phyloP scores from a whole-genome alignment of 2,329 filamentous ascomycete species.

The Teratosphaeria nubilosa region DNA sequence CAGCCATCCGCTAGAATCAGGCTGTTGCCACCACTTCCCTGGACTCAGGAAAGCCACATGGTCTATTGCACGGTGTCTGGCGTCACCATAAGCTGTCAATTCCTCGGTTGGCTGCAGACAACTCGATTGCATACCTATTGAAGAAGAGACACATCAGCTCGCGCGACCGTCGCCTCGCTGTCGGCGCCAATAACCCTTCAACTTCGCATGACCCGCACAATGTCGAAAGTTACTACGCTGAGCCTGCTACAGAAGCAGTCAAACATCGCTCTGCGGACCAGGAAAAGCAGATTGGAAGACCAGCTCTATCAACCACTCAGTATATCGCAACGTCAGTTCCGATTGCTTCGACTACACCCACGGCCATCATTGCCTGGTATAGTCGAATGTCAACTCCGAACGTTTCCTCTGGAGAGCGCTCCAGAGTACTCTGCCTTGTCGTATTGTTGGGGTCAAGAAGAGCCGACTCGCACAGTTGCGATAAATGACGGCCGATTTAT shows the following conservation, averaged over 20 bases:
- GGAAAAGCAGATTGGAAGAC: neutral
- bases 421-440: conserved; percentile 16
- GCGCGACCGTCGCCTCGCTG: neutral
- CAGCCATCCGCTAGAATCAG: neutral
- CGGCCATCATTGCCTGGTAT: neutral
- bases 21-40: neutral
- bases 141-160: neutral
- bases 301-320: neutral
- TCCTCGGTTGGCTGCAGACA: neutral
- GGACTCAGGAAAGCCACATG: neutral
- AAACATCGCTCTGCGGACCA: neutral
- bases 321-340: neutral
- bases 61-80: neutral
- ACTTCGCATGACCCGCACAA: neutral
- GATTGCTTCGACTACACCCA: neutral
- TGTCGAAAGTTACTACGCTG: neutral
- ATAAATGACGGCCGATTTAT: conserved; percentile 18
- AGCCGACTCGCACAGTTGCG: conserved; percentile 10
- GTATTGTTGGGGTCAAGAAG: conserved; percentile 19
- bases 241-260: neutral
- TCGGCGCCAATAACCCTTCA: neutral
- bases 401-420: neutral
- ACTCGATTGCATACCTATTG: neutral
- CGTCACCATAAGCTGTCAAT: neutral
- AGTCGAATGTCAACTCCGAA: neutral